phyloP scores from a whole-genome alignment of 345 rosid genomes.

The Psidium friedrichsthalianum region DNA sequence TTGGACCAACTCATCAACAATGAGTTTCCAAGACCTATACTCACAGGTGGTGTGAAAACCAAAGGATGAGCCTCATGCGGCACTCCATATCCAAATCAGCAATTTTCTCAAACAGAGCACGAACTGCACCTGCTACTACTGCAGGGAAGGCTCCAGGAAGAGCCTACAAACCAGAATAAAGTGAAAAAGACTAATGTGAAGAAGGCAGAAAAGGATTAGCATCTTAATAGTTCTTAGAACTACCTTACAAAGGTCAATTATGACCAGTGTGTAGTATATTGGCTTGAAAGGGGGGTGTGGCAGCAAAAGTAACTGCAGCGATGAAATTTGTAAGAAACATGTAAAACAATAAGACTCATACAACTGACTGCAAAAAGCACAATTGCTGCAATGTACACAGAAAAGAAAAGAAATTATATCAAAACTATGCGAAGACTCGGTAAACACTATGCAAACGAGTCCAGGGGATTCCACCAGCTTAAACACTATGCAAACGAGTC shows the following conservation, averaged over 20 bases:
- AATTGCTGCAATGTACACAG: background rate
- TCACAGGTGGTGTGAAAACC: slow-evolving; percentile 99
- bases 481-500: background rate
- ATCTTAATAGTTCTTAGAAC: background rate
- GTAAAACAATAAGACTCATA: background rate
- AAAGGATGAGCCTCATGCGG: slow-evolving; percentile 78
- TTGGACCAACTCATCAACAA: background rate
- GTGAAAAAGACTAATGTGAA: slow-evolving; percentile 8
- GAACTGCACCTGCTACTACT: slow-evolving; percentile 97
- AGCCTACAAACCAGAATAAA: slow-evolving; percentile 44
- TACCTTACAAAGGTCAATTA: slow-evolving; percentile 99
- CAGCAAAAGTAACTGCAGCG: slow-evolving; percentile 74
- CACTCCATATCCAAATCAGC: slow-evolving; percentile 95
- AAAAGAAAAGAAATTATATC: background rate
- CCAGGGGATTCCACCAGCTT: background rate
- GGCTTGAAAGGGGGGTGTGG: slow-evolving; percentile 96
- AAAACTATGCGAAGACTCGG: background rate
- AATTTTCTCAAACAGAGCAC: slow-evolving; percentile 91
- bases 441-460: background rate
- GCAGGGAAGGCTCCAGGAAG: slow-evolving; percentile 99
- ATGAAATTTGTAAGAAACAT: background rate
- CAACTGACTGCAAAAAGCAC: background rate
- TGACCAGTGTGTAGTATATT: slow-evolving; percentile 79
- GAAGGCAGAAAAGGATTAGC: background rate
- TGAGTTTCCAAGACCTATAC: slow-evolving; percentile 5